Conservation (phyloP, 2,329 filamentous ascomycete genomes). For the Neonectria hederae region DNA sequence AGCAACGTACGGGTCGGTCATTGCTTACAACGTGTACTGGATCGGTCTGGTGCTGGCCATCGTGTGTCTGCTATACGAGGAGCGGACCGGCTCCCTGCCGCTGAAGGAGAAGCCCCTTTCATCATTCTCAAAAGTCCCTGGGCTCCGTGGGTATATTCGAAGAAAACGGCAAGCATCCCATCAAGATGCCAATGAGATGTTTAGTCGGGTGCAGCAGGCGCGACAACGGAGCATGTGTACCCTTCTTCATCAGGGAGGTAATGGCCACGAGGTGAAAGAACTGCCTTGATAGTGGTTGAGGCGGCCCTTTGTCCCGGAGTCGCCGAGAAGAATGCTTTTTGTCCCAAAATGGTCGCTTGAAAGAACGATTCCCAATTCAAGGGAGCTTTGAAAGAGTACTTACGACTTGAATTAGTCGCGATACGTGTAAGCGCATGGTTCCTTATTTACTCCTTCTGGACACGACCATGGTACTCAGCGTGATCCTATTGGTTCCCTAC, state of each 20-base stretch:
- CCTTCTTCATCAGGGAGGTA: too few species aligned
- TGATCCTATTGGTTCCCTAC: too few species aligned
- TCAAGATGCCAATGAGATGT: slow-evolving; percentile 18
- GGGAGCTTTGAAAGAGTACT: neutral
- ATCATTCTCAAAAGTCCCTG: slow-evolving; percentile 14
- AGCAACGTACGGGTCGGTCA: slow-evolving; percentile 84
- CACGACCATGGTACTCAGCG: too few species aligned
- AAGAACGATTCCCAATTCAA: neutral
- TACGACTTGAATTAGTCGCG: neutral
- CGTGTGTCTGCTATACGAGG: slow-evolving; percentile 37
- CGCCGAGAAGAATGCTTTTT: neutral
- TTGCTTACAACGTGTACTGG: slow-evolving; percentile 90
- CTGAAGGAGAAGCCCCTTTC: slow-evolving; percentile 8
- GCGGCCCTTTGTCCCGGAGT: neutral
- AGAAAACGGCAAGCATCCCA: slow-evolving; percentile 10
- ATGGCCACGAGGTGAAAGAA: too few species aligned
- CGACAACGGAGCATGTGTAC: too few species aligned
- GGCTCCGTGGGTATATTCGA: slow-evolving; percentile 15
- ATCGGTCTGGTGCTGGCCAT: slow-evolving; percentile 51
- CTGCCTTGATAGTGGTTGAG: too few species aligned
- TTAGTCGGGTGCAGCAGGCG: too few species aligned
- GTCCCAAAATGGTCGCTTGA: neutral
- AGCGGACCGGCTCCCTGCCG: slow-evolving; percentile 22
- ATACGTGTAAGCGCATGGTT: too few species aligned
- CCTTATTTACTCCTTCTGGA: too few species aligned